Percentiles rank a stretch among this genome's conserved stretches.
Conservation (phyloP, 139 green algal genomes). For the Haematococcus lacustris region DNA sequence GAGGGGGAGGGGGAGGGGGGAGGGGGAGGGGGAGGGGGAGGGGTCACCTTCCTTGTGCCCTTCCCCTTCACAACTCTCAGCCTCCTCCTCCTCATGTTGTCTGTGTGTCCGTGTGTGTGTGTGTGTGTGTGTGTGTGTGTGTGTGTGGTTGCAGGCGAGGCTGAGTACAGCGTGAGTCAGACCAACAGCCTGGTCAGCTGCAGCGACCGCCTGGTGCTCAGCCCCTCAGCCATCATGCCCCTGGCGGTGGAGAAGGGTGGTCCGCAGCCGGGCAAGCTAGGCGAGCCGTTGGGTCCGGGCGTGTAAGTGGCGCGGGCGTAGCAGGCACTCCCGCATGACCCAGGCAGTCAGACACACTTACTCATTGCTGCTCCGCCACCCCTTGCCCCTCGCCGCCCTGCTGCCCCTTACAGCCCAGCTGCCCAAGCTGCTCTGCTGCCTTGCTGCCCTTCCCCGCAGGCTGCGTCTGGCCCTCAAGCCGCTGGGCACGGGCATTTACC, state of each 20-base stretch:
- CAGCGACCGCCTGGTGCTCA: conserved; percentile 23
- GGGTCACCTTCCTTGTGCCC: too few relatives aligned
- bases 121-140: too few relatives aligned
- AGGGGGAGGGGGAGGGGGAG: too few relatives aligned
- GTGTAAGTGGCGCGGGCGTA: background rate
- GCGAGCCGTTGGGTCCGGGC: background rate
- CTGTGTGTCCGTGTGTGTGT: too few relatives aligned
- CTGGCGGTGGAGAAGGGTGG: background rate
- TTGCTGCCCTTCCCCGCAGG: conserved; percentile 12
- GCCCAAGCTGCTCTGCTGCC: background rate
- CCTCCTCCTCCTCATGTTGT: too few relatives aligned
- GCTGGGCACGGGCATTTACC: conserved; percentile 56
- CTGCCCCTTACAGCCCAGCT: background rate
- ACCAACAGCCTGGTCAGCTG: conserved; percentile 42
- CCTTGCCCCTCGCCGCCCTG: background rate
- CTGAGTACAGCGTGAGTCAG: conserved; percentile 41
- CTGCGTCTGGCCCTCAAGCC: conserved; percentile 44
- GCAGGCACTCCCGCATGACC: too few relatives aligned
- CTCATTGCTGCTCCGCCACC: background rate
- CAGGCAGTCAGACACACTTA: too few relatives aligned
- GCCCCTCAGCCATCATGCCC: background rate
- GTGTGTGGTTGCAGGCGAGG: conserved; percentile 15
- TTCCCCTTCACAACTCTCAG: too few relatives aligned
- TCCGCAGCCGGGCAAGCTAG: background rate
- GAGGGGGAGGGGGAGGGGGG: too few relatives aligned